phyloP scores from a whole-genome alignment of 202 grass and related monocot genomes.

The Hordeum pubiflorum region DNA sequence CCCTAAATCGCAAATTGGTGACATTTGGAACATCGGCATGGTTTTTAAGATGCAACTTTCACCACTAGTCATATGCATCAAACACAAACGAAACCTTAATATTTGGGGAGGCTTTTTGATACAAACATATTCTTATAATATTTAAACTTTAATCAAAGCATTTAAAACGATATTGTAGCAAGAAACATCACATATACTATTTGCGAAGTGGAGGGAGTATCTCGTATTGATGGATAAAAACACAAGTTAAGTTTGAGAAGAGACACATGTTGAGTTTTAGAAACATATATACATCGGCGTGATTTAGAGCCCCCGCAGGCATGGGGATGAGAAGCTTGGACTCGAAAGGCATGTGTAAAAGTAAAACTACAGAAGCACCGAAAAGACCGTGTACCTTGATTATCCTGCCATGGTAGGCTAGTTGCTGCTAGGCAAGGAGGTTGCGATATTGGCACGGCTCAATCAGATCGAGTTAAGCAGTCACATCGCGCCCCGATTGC shows the following conservation, averaged over 20 bases:
- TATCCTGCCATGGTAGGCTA: neutral
- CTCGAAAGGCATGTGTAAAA: neutral
- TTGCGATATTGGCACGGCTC: constrained; percentile 65
- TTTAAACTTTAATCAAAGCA: neutral
- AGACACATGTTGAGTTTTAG: neutral
- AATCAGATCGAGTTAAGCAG: constrained; percentile 29
- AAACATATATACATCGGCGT: neutral
- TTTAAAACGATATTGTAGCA: neutral
- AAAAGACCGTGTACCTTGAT: constrained; percentile 22
- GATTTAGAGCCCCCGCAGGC: too few species aligned
- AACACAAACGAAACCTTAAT: neutral
- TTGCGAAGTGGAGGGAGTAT: neutral
- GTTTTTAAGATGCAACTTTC: neutral
- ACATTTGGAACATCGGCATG: neutral
- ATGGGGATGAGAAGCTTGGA: neutral
- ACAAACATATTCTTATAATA: neutral
- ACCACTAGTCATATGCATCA: neutral
- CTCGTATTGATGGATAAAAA: neutral
- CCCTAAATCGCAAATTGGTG: neutral
- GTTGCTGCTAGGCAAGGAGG: constrained; percentile 5
- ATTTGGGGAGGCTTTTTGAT: too few species aligned
- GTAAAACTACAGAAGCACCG: neutral
- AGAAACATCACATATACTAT: neutral
- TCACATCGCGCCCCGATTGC: neutral
- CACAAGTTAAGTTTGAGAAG: neutral